Base-by-base conservation (phyloP, 352 stramenopile species). In the Pythium sukuiense region DNA sequence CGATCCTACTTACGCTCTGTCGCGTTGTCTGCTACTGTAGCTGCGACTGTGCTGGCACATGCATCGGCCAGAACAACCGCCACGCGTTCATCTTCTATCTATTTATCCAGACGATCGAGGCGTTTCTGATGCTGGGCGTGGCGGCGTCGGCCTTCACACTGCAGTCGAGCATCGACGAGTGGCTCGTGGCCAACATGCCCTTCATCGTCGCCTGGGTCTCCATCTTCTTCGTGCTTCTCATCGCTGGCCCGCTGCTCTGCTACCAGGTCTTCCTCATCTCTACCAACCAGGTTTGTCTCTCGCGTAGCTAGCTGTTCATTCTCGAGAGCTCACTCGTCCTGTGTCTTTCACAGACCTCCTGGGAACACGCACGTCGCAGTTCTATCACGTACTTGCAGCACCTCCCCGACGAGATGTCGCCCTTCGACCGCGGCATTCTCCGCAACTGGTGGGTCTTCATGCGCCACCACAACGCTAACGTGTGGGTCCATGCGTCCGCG, bases 1-100 rank as follows among this genome's bases (percentile, higher is more conserved):
- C 12, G 41, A 16, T 29, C 48, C 30, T n/a, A 57, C 13, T 48
- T 8, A 54, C 62, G 6, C 13, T 29, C 3, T n/a, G 3, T 7
- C 46, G 30, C 29, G 1, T 9, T 18, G 18, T 29, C 20, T 24
- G 20, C 20, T 24, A 24, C 9, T 71, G 6, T 59, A 93, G 85
- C 64, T 93, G 85, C 35, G 85, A 92, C 59, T 93, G 85, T 45
- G 85, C 86, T 1, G 85, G 85, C 54, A 89, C 81, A 32, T 93
- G 85, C 55, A 75, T 93, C 12, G 85, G 85, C 27, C 73, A 88
- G 49, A 73, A 76, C 63, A 93, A 93, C 63, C 85, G 80, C 50
- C 81, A 80, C 50, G 35, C 74, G 30, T 93, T 93, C 59, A 65
- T 91, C 35, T 43, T 86, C 18, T 93, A 88, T 59, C 68, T 93